A percentile compares a stretch with the other conserved stretches of the same genome.
Evolutionary conservation across 148 eudicot species (phyloP).

Genomic region (Dysphania ambrosioides): DNA sequence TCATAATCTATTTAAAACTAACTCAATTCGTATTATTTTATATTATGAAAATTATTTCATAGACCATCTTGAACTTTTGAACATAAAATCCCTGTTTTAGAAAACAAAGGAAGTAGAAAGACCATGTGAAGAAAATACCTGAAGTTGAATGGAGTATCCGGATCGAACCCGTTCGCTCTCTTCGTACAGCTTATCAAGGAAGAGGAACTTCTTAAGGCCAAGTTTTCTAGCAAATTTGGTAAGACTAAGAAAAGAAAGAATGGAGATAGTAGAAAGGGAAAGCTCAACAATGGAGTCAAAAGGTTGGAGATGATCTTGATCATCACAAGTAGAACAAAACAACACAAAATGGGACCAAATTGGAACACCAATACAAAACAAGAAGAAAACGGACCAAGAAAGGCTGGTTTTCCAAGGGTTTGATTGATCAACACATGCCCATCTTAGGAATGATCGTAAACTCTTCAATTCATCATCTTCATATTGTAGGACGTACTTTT

Average conservation of each 20-base stretch:
- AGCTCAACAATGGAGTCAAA: constrained; percentile 62
- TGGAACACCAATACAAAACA: constrained; percentile 60
- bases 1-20: too few species aligned
- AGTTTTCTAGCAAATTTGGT: constrained; percentile 51
- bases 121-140: constrained; percentile 36
- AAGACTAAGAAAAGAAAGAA: constrained; percentile 55
- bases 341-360: constrained; percentile 50
- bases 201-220: constrained; percentile 65
- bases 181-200: constrained; percentile 61
- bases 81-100: neutral
- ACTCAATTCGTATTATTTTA: too few species aligned
- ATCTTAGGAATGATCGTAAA: constrained; percentile 41
- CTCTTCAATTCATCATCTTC: constrained; percentile 39
- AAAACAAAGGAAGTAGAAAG: neutral
- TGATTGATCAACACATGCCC: constrained; percentile 72
- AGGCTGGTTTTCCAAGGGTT: constrained; percentile 45
- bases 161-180: constrained; percentile 58
- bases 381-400: constrained; percentile 62
- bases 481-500: constrained; percentile 19
- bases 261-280: constrained; percentile 53
- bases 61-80: too few species aligned
- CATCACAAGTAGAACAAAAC: constrained; percentile 48
- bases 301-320: constrained; percentile 51
- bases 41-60: too few species aligned
- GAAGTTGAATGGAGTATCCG: constrained; percentile 61